These are phyloP conservation scores for Sugiyamaella paludigena DNA, from an alignment of 1,139 yeast species.

Conservation along the genomic window DNA sequence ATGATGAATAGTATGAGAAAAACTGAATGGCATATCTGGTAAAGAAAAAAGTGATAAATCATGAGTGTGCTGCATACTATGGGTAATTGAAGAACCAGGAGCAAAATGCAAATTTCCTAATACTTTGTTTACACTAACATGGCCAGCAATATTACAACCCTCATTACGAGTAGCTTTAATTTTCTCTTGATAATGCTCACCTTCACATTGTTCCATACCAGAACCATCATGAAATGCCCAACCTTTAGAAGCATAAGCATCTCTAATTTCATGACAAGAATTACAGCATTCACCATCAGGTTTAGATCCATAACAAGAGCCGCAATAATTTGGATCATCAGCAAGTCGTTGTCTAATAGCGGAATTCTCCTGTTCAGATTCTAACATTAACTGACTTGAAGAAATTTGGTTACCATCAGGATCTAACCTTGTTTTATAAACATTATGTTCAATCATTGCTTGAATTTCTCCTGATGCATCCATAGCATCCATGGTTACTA, in stretches of 20 bases:
- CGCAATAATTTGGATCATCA: slow-evolving; percentile 58
- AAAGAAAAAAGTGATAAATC: slow-evolving; percentile 71
- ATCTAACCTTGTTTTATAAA: slow-evolving; percentile 64
- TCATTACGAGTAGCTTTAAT: slow-evolving; percentile 62
- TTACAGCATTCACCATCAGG: slow-evolving; percentile 74
- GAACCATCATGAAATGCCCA: slow-evolving; percentile 94
- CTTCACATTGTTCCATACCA: slow-evolving; percentile 84
- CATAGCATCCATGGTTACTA: slow-evolving; percentile 59
- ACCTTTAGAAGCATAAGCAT: slow-evolving; percentile 69
- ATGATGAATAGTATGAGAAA: slow-evolving; percentile 73
- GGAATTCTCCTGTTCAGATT: slow-evolving; percentile 28
- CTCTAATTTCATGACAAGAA: slow-evolving; percentile 74
- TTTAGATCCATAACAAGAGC: slow-evolving; percentile 83
- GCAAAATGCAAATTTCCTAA: slow-evolving; percentile 94
- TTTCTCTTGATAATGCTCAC: slow-evolving; percentile 72
- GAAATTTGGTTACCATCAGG: slow-evolving; percentile 45
- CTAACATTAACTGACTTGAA: slow-evolving; percentile 36
- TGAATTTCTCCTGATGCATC: slow-evolving; percentile 86
- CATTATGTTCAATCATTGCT: slow-evolving; percentile 69
- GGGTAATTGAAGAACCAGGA: slow-evolving; percentile 73
- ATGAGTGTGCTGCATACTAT: slow-evolving; percentile 64
- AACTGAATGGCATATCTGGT: slow-evolving; percentile 52
- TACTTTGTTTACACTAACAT: slow-evolving; percentile 75
- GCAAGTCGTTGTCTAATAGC: slow-evolving; percentile 25
- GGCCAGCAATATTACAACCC: slow-evolving; percentile 86